Base-by-base conservation (phyloP, 139 green algal genomes). In the Auxenochlorella pyrenoidosa region DNA sequence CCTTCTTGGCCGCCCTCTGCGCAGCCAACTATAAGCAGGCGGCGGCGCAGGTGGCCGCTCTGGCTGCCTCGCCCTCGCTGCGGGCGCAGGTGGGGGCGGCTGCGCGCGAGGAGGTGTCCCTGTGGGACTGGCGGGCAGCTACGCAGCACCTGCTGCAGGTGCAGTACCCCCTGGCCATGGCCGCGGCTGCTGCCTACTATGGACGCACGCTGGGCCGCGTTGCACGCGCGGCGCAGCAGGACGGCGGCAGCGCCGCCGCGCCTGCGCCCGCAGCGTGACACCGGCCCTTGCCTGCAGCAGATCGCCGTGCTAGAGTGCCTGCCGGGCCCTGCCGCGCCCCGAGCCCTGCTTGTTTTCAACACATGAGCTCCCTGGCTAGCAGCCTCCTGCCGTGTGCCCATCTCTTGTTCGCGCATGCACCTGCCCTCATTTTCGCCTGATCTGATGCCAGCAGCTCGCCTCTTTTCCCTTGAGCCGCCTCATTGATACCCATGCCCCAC, bases 51-150 rank as follows among this genome's bases (percentile, higher is more conserved):
- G 89, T 92, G 43, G 10, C 81, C 38, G 41, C 41, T 32, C 79
- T 92, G 40, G 65, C 86, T 16, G 16, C 47, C 22, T 60, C 84
- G 75, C 21, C 76, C 12, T 21, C 80, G 87, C 73, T 92, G 82
- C 82, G 82, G 10, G 21, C 43, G 32, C 79, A 10, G 22, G 68
- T 93, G 82, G 92, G 92, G 1, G 26, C 24, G 3, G 90, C 87
- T 0, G 92, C 86, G 0, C 77, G 92, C 0, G 38, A 92, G 82
- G 91, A 94, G 86, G 91, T 94, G 43, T 68, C 63, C n/a, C 82
- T 93, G 65, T 94, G 92, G 92, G 92, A 94, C 80, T 94, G 92
- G 92, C 88, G 83, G 36, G 92, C 92, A 26, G 92, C 92, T 34
- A 94, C 92, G 4, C 71, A 86, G 70, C 81, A 95, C 86, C 83